phyloP scores from a whole-genome alignment of 495 filamentous ascomycete genomes.

The Annulohypoxylon bovei region DNA sequence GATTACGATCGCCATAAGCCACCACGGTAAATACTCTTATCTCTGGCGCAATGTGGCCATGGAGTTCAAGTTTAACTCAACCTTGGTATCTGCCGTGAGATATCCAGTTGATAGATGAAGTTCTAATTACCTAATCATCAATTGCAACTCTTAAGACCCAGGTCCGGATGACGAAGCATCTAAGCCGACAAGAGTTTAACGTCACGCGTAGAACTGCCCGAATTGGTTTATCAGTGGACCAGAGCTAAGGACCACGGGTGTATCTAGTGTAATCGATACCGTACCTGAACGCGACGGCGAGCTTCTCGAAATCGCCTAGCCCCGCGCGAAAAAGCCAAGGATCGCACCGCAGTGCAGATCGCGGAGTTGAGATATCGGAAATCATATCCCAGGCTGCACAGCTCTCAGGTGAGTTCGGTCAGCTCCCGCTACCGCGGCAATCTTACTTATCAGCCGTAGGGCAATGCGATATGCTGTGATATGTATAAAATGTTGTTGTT shows the following conservation, averaged over 20 bases:
- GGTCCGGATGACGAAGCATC: constrained; percentile 1
- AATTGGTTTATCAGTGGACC: not conserved
- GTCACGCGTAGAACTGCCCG: not conserved
- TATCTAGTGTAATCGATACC: not conserved
- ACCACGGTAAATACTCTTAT: not conserved
- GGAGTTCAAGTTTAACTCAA: not conserved
- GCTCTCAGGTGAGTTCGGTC: not conserved
- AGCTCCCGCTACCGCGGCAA: not conserved
- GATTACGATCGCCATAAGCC: not conserved
- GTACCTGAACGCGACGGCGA: constrained; percentile 1
- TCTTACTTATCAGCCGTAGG: not conserved
- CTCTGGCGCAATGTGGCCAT: not conserved
- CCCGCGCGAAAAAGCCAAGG: constrained; percentile 9
- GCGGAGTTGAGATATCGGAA: constrained; percentile 11
- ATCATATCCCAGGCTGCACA: not conserved
- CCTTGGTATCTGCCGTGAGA: not conserved
- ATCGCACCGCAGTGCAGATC: constrained; percentile 15
- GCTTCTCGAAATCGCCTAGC: constrained; percentile 30
- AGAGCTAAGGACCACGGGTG: not conserved
- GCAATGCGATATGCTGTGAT: not conserved
- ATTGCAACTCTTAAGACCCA: not conserved
- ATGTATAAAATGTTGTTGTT: not conserved
- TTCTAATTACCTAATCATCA: not conserved
- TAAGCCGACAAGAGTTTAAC: not conserved
- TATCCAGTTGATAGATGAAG: not conserved